Evolutionary conservation across 805 yeast genomes (phyloP).

Genomic region (Starmerella tilneyi): DNA sequence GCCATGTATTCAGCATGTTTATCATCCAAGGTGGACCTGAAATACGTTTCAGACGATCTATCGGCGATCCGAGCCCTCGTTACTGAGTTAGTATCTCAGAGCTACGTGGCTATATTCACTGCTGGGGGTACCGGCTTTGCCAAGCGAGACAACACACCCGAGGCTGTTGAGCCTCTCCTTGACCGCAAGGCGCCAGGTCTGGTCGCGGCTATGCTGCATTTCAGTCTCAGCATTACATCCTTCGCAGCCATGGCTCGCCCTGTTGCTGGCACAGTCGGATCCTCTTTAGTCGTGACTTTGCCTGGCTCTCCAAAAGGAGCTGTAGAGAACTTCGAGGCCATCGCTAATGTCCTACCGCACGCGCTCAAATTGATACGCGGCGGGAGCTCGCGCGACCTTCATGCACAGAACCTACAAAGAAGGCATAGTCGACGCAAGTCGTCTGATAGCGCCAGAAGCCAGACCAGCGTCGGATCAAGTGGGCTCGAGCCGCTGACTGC

Average conservation of each 20-base stretch:
- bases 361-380: conserved; percentile 35
- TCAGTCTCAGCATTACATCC: conserved; percentile 38
- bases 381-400: conserved; percentile 36
- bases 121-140: conserved; percentile 49
- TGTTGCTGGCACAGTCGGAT: conserved; percentile 37
- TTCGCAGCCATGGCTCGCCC: conserved; percentile 43
- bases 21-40: conserved; percentile 10
- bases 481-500: too few species aligned
- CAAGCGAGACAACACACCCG: conserved; percentile 41
- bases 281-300: conserved; percentile 37
- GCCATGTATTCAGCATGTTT: conserved; percentile 17
- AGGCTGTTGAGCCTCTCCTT: conserved; percentile 38
- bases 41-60: conserved; percentile 34
- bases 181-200: conserved; percentile 42
- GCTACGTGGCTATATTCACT: conserved; percentile 33
- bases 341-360: conserved; percentile 36
- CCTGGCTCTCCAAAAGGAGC: conserved; percentile 49
- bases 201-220: conserved; percentile 39
- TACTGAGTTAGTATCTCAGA: conserved; percentile 26
- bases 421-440: too few species aligned
- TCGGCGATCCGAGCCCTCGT: conserved; percentile 30
- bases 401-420: conserved; percentile 24
- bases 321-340: conserved; percentile 36
- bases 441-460: neutral
- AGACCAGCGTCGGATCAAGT: too few species aligned